These are phyloP conservation scores for Colletotrichum destructivum DNA, from an alignment of 2,329 filamentous ascomycete species.

Conservation along the genomic window DNA sequence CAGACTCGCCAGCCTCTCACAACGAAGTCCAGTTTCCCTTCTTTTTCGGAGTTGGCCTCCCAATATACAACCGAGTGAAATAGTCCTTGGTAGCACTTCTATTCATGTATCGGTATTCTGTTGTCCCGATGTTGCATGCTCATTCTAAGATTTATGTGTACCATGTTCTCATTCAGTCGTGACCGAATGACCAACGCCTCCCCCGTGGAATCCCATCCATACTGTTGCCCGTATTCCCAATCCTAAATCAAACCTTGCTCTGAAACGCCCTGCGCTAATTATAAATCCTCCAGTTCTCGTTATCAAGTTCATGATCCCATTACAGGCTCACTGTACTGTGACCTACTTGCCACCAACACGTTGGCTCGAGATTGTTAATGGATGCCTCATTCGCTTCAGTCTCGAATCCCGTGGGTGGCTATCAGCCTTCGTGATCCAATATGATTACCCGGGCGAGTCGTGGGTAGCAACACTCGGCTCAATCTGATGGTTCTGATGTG, in stretches of 20 bases:
- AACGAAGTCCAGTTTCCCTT: no score
- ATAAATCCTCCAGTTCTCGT: not conserved
- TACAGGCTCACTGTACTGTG: no score
- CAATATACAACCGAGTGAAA: no score
- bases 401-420: no score
- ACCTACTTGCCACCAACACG: no score
- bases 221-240: not conserved
- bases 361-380: no score
- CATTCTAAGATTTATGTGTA: not conserved
- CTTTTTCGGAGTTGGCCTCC: no score
- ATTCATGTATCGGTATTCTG: slow-evolving; percentile 35
- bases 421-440: no score
- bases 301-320: not conserved
- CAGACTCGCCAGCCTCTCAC: no score
- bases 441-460: no score
- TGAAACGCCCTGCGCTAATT: slow-evolving; percentile 22
- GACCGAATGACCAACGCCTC: slow-evolving; percentile 23
- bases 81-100: slow-evolving; percentile 13
- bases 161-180: slow-evolving; percentile 27
- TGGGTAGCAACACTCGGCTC: no score
- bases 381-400: no score
- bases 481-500: not conserved
- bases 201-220: not conserved
- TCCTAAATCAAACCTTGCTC: not conserved
- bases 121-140: slow-evolving; percentile 18